Percentiles rank a stretch among this genome's conserved stretches.
Conservation (phyloP, 805 yeast species). For the Candida nitratophila region DNA sequence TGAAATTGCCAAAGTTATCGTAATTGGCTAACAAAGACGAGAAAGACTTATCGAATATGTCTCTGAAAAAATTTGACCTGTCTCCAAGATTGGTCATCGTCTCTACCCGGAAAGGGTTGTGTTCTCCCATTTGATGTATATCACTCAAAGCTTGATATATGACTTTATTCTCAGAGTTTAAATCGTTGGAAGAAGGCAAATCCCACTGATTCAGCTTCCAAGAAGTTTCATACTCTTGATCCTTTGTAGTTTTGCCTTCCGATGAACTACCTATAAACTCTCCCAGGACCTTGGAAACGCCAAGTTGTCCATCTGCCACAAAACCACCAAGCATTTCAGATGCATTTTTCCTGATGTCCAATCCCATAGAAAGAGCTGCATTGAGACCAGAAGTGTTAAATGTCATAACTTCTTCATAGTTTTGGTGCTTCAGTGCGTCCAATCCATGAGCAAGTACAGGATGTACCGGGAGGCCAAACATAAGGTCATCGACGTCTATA, state of each 20-base stretch:
- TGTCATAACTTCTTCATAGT: constrained; percentile 35
- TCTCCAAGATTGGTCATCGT: too few relatives aligned
- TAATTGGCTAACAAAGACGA: background rate
- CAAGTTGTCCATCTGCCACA: constrained; percentile 45
- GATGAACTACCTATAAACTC: constrained; percentile 8
- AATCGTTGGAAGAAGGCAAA: constrained; percentile 38
- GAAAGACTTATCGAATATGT: background rate
- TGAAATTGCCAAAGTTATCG: background rate
- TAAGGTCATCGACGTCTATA: constrained; percentile 56
- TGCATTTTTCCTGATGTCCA: background rate
- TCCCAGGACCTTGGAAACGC: constrained; percentile 40
- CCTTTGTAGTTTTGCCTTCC: constrained; percentile 5
- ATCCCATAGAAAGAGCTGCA: constrained; percentile 20
- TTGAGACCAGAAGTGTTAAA: constrained; percentile 55
- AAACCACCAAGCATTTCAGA: constrained; percentile 30
- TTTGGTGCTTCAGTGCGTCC: constrained; percentile 27
- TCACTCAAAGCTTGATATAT: constrained; percentile 47
- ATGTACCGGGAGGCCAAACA: constrained; percentile 56
- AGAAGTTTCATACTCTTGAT: constrained; percentile 47
- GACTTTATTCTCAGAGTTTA: constrained; percentile 34
- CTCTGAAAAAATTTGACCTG: too few relatives aligned
- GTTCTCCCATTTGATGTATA: constrained; percentile 15
- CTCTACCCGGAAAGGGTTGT: too few relatives aligned
- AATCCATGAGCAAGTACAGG: constrained; percentile 49
- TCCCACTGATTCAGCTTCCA: constrained; percentile 82